These are phyloP conservation scores for Trichocladium uniseriatum DNA, from an alignment of 495 filamentous ascomycete species.

Conservation along the genomic window DNA sequence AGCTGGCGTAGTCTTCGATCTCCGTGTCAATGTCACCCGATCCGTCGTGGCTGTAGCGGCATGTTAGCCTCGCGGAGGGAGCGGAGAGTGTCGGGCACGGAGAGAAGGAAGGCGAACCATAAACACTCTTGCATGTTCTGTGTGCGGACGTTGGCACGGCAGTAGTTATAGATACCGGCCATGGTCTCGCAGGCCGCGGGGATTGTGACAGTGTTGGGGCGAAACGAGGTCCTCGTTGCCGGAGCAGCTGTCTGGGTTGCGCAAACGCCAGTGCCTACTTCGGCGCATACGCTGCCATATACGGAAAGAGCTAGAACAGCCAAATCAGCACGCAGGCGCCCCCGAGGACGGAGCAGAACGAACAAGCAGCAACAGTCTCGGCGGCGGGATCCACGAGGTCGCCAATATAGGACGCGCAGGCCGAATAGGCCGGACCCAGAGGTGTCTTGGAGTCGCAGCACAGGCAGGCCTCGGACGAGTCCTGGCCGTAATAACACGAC, in stretches of 20 bases:
- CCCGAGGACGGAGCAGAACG: too few relatives aligned
- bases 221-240: too few relatives aligned
- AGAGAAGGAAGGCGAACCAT: slow-evolving; percentile 8
- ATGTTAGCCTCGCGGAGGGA: not conserved
- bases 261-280: too few relatives aligned
- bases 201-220: too few relatives aligned
- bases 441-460: slow-evolving; percentile 14
- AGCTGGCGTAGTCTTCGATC: slow-evolving; percentile 16
- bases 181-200: too few relatives aligned
- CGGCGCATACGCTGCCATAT: too few relatives aligned
- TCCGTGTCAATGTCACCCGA: slow-evolving; percentile 14
- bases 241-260: too few relatives aligned
- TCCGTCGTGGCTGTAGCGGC: not conserved
- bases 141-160: not conserved
- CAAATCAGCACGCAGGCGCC: too few relatives aligned
- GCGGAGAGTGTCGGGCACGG: not conserved
- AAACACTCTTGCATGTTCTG: slow-evolving; percentile 8
- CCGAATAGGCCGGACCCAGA: slow-evolving; percentile 10
- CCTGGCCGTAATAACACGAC: slow-evolving; percentile 1
- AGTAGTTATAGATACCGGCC: too few relatives aligned
- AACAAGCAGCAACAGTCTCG: not conserved
- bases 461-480: too few relatives aligned
- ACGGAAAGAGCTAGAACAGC: too few relatives aligned
- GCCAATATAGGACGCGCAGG: slow-evolving; percentile 21
- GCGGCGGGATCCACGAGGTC: not conserved